These are phyloP conservation scores for Rhizopus microsporus DNA, from an alignment of 371 early-diverging fungal species.

Conservation along the genomic window DNA sequence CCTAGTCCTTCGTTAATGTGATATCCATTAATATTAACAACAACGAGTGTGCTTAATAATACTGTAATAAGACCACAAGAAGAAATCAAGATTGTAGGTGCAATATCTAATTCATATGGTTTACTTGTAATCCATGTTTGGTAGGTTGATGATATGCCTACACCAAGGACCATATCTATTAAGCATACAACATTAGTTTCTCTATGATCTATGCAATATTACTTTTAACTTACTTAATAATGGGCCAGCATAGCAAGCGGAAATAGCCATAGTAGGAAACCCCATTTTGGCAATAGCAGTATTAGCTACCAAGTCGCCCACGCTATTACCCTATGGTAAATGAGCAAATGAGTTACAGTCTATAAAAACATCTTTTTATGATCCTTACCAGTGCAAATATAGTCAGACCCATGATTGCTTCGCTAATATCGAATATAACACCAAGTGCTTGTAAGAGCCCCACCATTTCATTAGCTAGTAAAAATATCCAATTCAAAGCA, in stretches of 20 bases:
- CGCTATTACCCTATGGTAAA: conserved; percentile 67
- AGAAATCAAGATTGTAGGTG: conserved; percentile 60
- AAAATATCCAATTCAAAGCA: conserved; percentile 78
- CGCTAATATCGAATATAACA: conserved; percentile 70
- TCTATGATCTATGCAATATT: neutral
- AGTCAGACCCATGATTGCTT: conserved; percentile 82
- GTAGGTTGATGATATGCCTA: conserved; percentile 71
- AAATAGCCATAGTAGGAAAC: conserved; percentile 82
- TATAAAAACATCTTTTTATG: neutral
- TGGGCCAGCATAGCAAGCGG: conserved; percentile 86
- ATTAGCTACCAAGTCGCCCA: conserved; percentile 85
- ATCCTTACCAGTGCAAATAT: conserved; percentile 73
- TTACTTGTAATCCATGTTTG: conserved; percentile 46
- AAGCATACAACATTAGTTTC: conserved; percentile 1
- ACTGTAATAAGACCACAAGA: conserved; percentile 52
- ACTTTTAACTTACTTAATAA: conserved; percentile 60
- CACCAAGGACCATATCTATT: conserved; percentile 73
- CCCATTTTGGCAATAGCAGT: conserved; percentile 86
- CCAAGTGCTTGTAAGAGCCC: conserved; percentile 78
- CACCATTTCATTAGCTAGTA: conserved; percentile 81
- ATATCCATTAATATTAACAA: conserved; percentile 55
- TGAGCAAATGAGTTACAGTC: neutral
- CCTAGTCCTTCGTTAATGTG: conserved; percentile 51
- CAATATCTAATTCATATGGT: conserved; percentile 48
- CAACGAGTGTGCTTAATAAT: conserved; percentile 50